phyloP scores from a whole-genome alignment of 2,329 filamentous ascomycete species.

The Ophiostoma sp. region DNA sequence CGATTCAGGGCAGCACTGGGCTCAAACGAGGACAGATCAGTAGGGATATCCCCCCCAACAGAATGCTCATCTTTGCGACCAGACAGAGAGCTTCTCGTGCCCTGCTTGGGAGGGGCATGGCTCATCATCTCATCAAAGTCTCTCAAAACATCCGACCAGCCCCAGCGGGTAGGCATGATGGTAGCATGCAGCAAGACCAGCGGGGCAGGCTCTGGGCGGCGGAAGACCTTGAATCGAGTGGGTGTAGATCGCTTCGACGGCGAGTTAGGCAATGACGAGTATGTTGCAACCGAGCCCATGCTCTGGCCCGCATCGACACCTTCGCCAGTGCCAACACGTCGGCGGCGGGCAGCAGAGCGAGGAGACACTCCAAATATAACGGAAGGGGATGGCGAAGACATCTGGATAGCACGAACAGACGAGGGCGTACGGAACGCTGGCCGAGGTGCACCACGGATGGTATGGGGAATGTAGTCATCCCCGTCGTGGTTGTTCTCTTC shows the following conservation, averaged over 20 bases:
- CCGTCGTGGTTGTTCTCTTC: conserved; percentile 34
- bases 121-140: conserved; percentile 32
- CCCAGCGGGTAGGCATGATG: conserved; percentile 62
- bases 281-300: conserved; percentile 17
- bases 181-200: conserved; percentile 75
- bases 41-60: neutral
- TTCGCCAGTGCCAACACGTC: conserved; percentile 16
- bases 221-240: conserved; percentile 50
- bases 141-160: conserved; percentile 55
- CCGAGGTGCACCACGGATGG: conserved; percentile 50
- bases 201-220: conserved; percentile 46
- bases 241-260: conserved; percentile 51
- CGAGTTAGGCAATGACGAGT: conserved; percentile 33
- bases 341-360: conserved; percentile 44
- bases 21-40: conserved; percentile 25
- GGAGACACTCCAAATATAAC: conserved; percentile 46
- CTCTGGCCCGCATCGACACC: conserved; percentile 15
- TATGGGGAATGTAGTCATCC: conserved; percentile 48
- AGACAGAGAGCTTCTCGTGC: no score
- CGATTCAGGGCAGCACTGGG: conserved; percentile 44
- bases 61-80: neutral
- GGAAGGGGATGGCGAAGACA: conserved; percentile 60
- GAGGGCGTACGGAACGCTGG: conserved; percentile 65
- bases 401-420: conserved; percentile 64
- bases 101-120: neutral